Evolutionary conservation across 768 basidiomycete species (phyloP), one percentile per base, ranked within the genome.

Genomic region (Tricholoma hemisulphureum): DNA sequence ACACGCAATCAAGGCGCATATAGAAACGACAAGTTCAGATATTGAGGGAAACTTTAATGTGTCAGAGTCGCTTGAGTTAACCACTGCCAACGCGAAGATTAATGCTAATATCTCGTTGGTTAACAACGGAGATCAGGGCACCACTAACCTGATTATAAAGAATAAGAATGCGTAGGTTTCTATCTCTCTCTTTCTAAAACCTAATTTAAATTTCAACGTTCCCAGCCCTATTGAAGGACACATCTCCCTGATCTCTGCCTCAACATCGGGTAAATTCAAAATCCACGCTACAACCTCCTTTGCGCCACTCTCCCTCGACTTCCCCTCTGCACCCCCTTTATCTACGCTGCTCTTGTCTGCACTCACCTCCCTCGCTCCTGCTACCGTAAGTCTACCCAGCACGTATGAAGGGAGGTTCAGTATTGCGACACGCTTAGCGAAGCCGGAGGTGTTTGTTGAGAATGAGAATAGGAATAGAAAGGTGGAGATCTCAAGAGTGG

Each of bases 11-110:
- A 65, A 67, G 26, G 73, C 67, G 5, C 55, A 49, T 2, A 55
- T 77, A 9, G 50, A 61, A n/a, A 80, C 80, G 2, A 60, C 72
- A 6, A 84, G 83, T 46, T 75, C 74, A 13, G 63, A 60, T 4
- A 82, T 87, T 32, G 57, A 58, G 2, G 86, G 86, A 10, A 65
- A 59, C 34, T 84, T 81, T 70, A 74, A 75, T 24, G 64, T 68
- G 6, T 68, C 73, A 0, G 57, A 61, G 0, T 65, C 63, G 18
- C 66, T 77, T n/a, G 58, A 48, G 5, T 57, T 78, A n/a, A 23
- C 58, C 14, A 77, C 78, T 14, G 61, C 71, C 26, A 83, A 84
- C 59, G 73, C 72, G 1, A 67, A 51, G 2, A 75, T 87, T 50
- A 46, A 68, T 3, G 72, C 73, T 0, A 62, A 67, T 13, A 76